phyloP scores from a whole-genome alignment of 345 rosid species.

The Sisymbrium irio region DNA sequence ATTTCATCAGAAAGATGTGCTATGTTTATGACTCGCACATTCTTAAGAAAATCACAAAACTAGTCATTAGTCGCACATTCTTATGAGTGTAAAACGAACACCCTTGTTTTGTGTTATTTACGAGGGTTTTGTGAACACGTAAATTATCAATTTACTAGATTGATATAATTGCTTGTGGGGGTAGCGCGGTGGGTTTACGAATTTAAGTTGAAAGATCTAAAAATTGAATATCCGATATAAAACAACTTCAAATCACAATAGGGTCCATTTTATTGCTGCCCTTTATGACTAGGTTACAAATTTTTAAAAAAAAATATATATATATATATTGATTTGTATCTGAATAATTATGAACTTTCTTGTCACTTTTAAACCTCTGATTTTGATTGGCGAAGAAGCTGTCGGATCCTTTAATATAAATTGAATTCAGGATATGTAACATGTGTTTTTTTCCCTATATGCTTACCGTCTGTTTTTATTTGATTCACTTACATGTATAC shows the following conservation, averaged over 20 bases:
- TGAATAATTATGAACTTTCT: constrained; percentile 23
- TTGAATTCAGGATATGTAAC: constrained; percentile 3
- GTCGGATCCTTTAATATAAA: constrained; percentile 22
- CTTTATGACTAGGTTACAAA: constrained; percentile 29
- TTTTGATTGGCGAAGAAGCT: constrained; percentile 23
- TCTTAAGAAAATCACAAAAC: too few relatives aligned
- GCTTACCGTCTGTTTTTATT: neutral
- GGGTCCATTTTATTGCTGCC: constrained; percentile 23
- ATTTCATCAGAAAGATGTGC: too few relatives aligned
- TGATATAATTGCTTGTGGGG: neutral
- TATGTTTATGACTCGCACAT: too few relatives aligned
- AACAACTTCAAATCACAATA: constrained; percentile 14
- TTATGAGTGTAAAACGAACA: too few relatives aligned
- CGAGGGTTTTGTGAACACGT: neutral
- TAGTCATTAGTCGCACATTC: too few relatives aligned
- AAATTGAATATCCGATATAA: neutral
- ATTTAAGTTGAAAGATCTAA: constrained; percentile 12
- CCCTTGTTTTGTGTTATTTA: too few relatives aligned
- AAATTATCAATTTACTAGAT: neutral
- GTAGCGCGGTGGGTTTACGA: constrained; percentile 12
- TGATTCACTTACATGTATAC: neutral
- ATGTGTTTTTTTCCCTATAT: neutral
- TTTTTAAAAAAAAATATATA: constrained; percentile 8
- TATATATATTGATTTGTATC: neutral
- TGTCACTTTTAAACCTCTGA: constrained; percentile 15